Base-by-base conservation (phyloP, 805 yeast genomes). In the Lachancea quebecensis region DNA sequence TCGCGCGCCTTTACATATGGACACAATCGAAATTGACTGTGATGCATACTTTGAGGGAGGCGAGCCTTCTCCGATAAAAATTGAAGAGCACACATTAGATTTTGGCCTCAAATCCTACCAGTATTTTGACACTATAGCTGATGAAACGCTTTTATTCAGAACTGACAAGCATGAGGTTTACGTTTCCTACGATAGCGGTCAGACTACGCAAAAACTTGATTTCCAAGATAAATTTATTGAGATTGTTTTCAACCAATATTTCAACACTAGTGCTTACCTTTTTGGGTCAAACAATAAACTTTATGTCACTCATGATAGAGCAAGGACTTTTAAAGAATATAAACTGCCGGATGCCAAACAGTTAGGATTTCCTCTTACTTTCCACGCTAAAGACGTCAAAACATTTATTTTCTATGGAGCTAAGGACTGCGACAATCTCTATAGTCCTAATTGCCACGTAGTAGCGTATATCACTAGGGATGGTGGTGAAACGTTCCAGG, bases 101-200 rank as follows among this genome's bases (percentile, higher is more conserved):
- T 85, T 84, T 14, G 58, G 63, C 12, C 67, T 87, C 45, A 54
- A 57, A 7, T 68, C 85, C 46, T 82, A 81, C 40, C 76, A 75
- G 46, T 73, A 77, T 42, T 59, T 67, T 18, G 64, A 62, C 2
- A 66, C 70, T 2, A 47, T 65, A 41, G 71, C 70, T 21, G 85
- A 80, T 50, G 90, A 85, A 57, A 77, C 89, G 0, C 60, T 91
- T 7, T 58, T 91, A 12, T 65, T 85, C 6, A 66, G 77, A 40
- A 82, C 91, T 0, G 59, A 66, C 21, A 67, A 71, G 10, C 70
- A 75, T 38, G 67, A 68, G 4, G 74, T 80, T 2, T 82, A 69
- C 54, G 73, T 86, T 7, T 85, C 96, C 0, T 82, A 75, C 54
- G 81, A 88, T 59, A 85, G 85, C 35, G 91, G 91, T 11, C 56